phyloP scores from a whole-genome alignment of 176 grass and related monocot genomes.

The Phragmites australis region DNA sequence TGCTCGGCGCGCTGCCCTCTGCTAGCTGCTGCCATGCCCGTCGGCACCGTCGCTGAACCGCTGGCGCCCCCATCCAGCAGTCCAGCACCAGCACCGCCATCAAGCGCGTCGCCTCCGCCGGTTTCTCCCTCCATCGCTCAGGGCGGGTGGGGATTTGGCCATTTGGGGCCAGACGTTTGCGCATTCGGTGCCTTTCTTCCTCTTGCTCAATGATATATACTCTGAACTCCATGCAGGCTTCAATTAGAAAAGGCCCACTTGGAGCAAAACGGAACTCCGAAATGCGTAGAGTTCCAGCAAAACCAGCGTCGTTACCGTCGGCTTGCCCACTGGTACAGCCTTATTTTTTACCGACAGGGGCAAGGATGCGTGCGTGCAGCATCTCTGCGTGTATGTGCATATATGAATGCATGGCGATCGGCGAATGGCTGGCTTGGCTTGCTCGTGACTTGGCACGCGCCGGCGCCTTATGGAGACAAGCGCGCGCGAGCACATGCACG shows the following conservation, averaged over 20 bases:
- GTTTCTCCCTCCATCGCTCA: no score
- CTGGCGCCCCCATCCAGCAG: no score
- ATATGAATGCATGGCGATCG: not conserved
- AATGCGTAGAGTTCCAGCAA: not conserved
- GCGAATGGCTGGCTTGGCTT: not conserved
- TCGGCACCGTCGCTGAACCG: no score
- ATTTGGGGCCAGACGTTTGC: no score
- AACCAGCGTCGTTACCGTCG: constrained; percentile 24
- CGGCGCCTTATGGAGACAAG: constrained; percentile 1
- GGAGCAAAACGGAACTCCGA: not conserved
- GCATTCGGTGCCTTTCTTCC: no score
- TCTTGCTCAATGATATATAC: not conserved
- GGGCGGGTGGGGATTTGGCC: no score
- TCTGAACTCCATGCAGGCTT: not conserved
- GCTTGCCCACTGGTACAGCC: not conserved
- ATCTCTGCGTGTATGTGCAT: not conserved
- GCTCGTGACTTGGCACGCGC: constrained; percentile 11
- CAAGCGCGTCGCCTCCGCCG: no score
- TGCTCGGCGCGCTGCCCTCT: no score
- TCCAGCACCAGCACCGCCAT: no score
- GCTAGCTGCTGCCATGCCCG: no score
- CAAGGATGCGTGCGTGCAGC: not conserved
- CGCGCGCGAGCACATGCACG: constrained; percentile 5
- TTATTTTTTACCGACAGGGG: not conserved
- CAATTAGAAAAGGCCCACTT: constrained; percentile 11